Base-by-base conservation (phyloP, 169 alveolate genomes). In the Eimeria necatrix region DNA sequence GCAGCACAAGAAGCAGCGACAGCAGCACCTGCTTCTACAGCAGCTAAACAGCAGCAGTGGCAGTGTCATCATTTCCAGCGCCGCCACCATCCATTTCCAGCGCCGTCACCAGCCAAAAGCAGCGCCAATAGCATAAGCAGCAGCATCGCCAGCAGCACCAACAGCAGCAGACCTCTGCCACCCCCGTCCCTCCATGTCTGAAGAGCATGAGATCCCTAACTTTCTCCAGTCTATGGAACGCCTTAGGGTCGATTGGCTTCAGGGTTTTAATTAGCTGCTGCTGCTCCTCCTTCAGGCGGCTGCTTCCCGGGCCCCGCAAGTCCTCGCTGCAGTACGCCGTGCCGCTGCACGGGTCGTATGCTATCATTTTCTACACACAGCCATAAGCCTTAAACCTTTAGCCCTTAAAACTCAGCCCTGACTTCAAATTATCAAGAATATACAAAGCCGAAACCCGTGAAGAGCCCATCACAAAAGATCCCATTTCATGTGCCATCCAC, bases 171-270 rank as follows among this genome's bases (percentile, higher is more conserved):
- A 93, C 96, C 83, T 61, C 81, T 22, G 90, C 90, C 53, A 97
- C 97, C 22, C 98, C 98, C 9, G 98, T 96, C 59, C 95, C 76
- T 41, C 98, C 98, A 93, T 96, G 93, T 70, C 98, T 95, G 90
- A 94, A 97, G 8, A 97, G 89, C 51, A 97, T 97, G 96, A 97
- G 88, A 74, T 97, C 97, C n/a, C 94, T 56, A 32, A 97, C 96
- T 87, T 96, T 96, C 48, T 95, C 95, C 52, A 97, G 92, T 60
- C 97, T 68, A 32, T 76, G 60, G 9, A 91, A 81, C 70, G 95
- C 91, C 91, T 97, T 97, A 24, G 92, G 96, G 70, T 97, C 98
- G 51, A 96, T 70, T 24, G 86, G 95, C 87, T 97, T 97, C 61
- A 97, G 96, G 26, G 10, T 5, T 12, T 49, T 14, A 53, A 93